Evolutionary conservation across 176 grass and related monocot genomes (phyloP).

Genomic region (Phyllostachys edulis): DNA sequence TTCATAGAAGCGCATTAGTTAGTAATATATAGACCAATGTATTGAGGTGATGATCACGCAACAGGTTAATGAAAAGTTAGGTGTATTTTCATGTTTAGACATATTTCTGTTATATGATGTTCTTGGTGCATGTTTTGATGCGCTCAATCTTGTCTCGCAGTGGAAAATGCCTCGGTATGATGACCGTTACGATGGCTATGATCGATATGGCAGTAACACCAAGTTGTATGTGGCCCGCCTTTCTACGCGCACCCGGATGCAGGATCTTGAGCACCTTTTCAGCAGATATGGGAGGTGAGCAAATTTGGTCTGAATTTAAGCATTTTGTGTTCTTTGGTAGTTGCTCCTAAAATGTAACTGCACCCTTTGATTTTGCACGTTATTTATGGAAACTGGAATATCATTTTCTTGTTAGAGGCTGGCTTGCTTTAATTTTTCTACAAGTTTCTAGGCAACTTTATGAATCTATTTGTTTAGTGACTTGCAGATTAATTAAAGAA

Average conservation of each 20-base stretch:
- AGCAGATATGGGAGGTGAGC: constrained; percentile 83
- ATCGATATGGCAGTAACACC: constrained; percentile 42
- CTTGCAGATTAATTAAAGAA: too few relatives aligned
- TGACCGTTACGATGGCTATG: constrained; percentile 37
- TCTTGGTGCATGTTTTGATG: constrained; percentile 2
- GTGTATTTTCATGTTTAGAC: neutral
- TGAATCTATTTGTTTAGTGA: too few relatives aligned
- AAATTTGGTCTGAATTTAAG: constrained; percentile 4
- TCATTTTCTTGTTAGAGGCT: neutral
- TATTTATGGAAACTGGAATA: neutral
- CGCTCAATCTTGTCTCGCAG: constrained; percentile 28
- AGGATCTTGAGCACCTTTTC: constrained; percentile 75
- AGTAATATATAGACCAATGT: neutral
- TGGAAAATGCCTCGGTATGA: constrained; percentile 73
- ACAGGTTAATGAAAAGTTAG: neutral
- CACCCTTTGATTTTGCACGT: neutral
- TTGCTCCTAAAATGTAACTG: neutral
- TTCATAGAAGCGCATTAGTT: neutral
- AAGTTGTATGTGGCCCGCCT: constrained; percentile 76
- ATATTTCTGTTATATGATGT: neutral
- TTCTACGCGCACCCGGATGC: constrained; percentile 46
- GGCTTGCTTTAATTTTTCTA: neutral
- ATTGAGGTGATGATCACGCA: neutral
- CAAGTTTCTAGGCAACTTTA: neutral
- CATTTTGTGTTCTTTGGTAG: neutral